Evolutionary conservation across 306 rosid species (phyloP).

Genomic region (Cicer arietinum): DNA sequence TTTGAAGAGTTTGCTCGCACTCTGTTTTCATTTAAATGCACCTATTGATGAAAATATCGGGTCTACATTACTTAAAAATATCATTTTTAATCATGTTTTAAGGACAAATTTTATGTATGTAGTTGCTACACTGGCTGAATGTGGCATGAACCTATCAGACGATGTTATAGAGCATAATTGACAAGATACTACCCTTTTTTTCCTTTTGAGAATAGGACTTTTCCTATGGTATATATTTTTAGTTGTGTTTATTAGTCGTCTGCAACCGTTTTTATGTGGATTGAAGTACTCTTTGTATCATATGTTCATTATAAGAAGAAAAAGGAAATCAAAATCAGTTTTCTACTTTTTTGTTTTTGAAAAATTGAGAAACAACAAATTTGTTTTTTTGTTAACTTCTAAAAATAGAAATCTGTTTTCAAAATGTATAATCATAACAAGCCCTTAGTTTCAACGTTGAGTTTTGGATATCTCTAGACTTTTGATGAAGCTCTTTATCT

Average conservation of each 20-base stretch:
- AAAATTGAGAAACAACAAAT: too few relatives aligned
- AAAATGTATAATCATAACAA: too few relatives aligned
- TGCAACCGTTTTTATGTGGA: too few relatives aligned
- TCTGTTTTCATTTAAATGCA: slow-evolving; percentile 94
- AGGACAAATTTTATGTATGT: slow-evolving; percentile 35
- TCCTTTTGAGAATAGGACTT: slow-evolving; percentile 3
- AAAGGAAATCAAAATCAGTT: too few relatives aligned
- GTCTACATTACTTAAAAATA: slow-evolving; percentile 58
- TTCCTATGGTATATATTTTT: background rate
- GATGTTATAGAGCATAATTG: slow-evolving; percentile 98
- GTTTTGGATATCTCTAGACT: slow-evolving; percentile 60
- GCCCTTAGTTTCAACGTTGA: background rate
- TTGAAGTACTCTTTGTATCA: too few relatives aligned
- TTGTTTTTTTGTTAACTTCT: too few relatives aligned
- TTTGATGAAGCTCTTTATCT: slow-evolving; percentile 70
- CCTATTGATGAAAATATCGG: slow-evolving; percentile 92
- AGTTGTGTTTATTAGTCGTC: too few relatives aligned
- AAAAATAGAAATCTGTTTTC: too few relatives aligned
- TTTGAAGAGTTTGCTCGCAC: slow-evolving; percentile 99
- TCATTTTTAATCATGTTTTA: background rate
- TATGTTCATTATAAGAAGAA: too few relatives aligned
- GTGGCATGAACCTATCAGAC: slow-evolving; percentile 99
- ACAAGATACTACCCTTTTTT: slow-evolving; percentile 65
- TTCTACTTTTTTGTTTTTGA: too few relatives aligned
- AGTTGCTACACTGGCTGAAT: slow-evolving; percentile 98